phyloP scores from a whole-genome alignment of 495 filamentous ascomycete species.

The Pseudoneurospora amorphoporcata region DNA sequence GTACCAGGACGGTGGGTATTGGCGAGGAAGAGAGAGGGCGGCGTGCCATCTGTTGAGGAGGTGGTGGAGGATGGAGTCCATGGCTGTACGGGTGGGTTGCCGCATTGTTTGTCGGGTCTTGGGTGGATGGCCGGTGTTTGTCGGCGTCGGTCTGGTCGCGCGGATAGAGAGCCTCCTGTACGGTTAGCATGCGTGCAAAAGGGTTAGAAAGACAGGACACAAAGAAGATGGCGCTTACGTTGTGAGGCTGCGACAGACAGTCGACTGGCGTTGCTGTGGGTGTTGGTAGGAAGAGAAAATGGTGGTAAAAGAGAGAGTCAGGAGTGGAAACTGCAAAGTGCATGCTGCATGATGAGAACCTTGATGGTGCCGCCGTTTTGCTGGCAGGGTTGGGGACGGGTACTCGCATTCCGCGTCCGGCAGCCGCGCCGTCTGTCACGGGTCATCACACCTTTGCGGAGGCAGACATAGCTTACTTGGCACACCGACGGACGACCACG shows the following conservation, averaged over 20 bases:
- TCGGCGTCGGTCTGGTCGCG: not conserved
- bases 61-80: constrained; percentile 14
- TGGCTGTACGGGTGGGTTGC: not conserved
- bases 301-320: not conserved
- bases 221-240: not conserved
- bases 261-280: not conserved
- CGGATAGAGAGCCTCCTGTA: not conserved
- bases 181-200: not conserved
- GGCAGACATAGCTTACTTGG: not conserved
- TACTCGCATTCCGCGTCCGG: not conserved
- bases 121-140: not conserved
- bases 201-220: not conserved
- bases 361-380: not conserved
- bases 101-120: not conserved
- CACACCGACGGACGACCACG: not conserved
- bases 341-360: not conserved
- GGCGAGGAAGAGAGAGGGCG: constrained; percentile 27
- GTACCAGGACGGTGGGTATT: constrained; percentile 36
- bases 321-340: not conserved
- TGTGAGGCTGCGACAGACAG: not conserved
- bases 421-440: too few relatives aligned
- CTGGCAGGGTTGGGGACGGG: not conserved
- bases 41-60: constrained; percentile 32
- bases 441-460: not conserved
- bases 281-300: not conserved